These are phyloP conservation scores for Globisporangium lucens DNA, from an alignment of 352 stramenopile genomes.

Conservation along the genomic window DNA sequence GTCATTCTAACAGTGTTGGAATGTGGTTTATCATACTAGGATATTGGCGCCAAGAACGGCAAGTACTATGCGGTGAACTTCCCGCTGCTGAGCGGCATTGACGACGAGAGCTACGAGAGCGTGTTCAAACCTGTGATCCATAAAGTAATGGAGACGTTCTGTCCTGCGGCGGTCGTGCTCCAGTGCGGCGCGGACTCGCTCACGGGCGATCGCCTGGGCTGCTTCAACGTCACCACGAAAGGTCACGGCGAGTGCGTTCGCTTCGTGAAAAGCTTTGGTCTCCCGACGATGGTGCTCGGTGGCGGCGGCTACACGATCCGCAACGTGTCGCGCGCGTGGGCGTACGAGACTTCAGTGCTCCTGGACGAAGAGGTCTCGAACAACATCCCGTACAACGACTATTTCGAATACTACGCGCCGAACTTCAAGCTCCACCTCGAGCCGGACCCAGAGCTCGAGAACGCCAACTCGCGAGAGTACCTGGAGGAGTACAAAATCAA, in stretches of 20 bases:
- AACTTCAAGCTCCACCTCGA: constrained; percentile 86
- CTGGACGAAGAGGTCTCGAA: constrained; percentile 90
- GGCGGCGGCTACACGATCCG: constrained; percentile 98
- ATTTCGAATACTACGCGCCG: constrained; percentile 98
- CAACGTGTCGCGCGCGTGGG: constrained; percentile 94
- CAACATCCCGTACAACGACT: constrained; percentile 99
- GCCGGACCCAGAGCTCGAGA: constrained; percentile 71
- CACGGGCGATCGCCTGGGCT: constrained; percentile 96
- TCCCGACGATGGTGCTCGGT: constrained; percentile 96
- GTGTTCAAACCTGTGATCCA: constrained; percentile 93
- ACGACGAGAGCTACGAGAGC: constrained; percentile 94
- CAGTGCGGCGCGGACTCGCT: constrained; percentile 98
- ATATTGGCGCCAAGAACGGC: constrained; percentile 85
- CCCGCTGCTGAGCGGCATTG: constrained; percentile 97
- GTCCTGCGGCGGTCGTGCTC: constrained; percentile 94
- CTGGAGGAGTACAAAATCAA: constrained; percentile 83
- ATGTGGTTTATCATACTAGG: constrained; percentile 13
- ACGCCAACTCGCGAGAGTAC: constrained; percentile 83
- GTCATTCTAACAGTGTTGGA: neutral
- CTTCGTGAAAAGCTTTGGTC: constrained; percentile 96
- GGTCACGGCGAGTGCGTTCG: constrained; percentile 96
- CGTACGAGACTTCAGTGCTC: constrained; percentile 95
- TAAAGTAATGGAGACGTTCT: constrained; percentile 98
- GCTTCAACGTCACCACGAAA: constrained; percentile 98
- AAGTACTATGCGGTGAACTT: constrained; percentile 99